A percentile compares a stretch with the other conserved stretches of the same genome.
Evolutionary conservation across 2,329 filamentous ascomycete genomes (phyloP).

Genomic region (Colletotrichum chlorophyti): DNA sequence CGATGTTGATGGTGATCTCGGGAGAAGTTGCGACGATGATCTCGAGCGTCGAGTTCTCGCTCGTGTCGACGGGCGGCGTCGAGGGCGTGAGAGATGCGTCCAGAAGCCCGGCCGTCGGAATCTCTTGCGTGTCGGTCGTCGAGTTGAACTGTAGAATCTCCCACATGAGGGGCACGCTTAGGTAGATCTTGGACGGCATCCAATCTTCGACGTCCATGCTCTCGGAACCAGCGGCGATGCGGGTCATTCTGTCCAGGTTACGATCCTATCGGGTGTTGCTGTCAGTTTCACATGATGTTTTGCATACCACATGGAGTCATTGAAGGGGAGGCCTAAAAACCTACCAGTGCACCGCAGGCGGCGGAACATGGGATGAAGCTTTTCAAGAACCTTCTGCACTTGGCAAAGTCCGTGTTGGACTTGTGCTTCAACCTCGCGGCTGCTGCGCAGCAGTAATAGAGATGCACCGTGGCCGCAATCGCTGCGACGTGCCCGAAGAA

Average conservation of each 20-base stretch:
- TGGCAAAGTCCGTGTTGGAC: conserved; percentile 58
- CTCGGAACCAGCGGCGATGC: conserved; percentile 55
- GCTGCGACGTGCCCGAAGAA: conserved; percentile 59
- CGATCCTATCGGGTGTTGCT: conserved; percentile 46
- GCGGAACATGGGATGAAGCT: conserved; percentile 54
- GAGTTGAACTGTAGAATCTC: conserved; percentile 57
- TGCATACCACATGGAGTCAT: too few relatives aligned
- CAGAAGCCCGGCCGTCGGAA: conserved; percentile 46
- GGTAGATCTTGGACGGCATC: conserved; percentile 59
- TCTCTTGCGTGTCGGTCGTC: conserved; percentile 42
- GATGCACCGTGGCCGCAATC: conserved; percentile 59
- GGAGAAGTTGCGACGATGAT: conserved; percentile 59
- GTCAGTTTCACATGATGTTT: too few relatives aligned
- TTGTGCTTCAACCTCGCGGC: conserved; percentile 56
- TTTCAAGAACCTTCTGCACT: conserved; percentile 56
- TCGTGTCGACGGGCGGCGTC: conserved; percentile 36
- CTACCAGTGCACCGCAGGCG: conserved; percentile 52
- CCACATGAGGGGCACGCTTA: conserved; percentile 61
- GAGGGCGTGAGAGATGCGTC: conserved; percentile 47
- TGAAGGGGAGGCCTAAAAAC: conserved; percentile 13
- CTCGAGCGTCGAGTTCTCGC: conserved; percentile 49
- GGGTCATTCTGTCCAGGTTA: conserved; percentile 55
- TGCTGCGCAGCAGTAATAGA: conserved; percentile 60
- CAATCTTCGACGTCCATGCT: conserved; percentile 56
- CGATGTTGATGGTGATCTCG: conserved; percentile 57